These are phyloP conservation scores for Solanum virginianum DNA, from an alignment of 257 asterid genomes.

Conservation along the genomic window DNA sequence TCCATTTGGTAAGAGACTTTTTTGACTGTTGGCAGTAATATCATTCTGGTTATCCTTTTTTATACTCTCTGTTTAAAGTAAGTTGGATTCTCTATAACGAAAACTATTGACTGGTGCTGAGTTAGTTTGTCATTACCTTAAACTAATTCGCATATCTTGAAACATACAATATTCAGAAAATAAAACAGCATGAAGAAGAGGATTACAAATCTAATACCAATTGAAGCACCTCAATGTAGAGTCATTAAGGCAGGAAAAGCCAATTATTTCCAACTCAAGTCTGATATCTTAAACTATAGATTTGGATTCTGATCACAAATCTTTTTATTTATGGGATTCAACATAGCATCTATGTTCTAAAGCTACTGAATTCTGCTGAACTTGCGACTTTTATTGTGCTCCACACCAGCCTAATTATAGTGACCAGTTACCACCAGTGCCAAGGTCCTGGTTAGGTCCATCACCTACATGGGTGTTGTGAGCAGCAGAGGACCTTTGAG, in stretches of 20 bases:
- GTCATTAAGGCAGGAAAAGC: neutral
- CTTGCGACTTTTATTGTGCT: neutral
- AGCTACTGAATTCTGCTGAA: neutral
- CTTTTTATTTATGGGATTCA: neutral
- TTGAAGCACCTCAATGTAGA: neutral
- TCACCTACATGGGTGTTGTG: slow-evolving; percentile 28
- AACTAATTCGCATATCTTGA: neutral
- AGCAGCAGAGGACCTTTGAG: slow-evolving; percentile 29
- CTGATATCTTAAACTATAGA: neutral
- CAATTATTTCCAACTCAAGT: neutral
- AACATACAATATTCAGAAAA: neutral
- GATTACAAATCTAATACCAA: neutral
- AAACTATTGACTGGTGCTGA: neutral
- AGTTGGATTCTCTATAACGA: neutral
- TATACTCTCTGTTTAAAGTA: neutral
- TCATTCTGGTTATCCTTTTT: no score
- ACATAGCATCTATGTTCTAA: no score
- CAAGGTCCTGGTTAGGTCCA: slow-evolving; percentile 9
- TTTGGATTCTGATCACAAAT: neutral
- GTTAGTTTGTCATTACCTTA: neutral
- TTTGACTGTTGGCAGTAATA: no score
- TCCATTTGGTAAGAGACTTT: no score
- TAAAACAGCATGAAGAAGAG: neutral
- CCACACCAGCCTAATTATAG: neutral
- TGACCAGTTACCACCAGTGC: slow-evolving; percentile 39